Conservation (phyloP, 306 rosid species). For the Vicia sativa region DNA sequence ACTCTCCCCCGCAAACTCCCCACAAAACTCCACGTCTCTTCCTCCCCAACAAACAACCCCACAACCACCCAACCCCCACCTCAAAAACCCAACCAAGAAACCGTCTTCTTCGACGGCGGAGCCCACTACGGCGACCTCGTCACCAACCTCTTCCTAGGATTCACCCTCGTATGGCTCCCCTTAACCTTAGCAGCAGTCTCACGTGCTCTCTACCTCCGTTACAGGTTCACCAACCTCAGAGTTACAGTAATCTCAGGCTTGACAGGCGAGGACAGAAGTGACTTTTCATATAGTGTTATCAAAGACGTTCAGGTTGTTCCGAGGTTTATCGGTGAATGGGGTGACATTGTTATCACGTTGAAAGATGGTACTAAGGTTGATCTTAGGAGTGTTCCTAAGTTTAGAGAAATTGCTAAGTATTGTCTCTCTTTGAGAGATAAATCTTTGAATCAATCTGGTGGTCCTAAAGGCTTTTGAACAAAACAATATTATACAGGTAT, state of each 20-base stretch:
- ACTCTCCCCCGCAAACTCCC: constrained; percentile 40
- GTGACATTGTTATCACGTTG: constrained; percentile 78
- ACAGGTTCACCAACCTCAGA: constrained; percentile 90
- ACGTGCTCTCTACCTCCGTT: constrained; percentile 66
- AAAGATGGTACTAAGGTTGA: constrained; percentile 88
- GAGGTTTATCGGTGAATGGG: constrained; percentile 93
- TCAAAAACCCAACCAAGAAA: constrained; percentile 54
- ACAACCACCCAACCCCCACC: background rate
- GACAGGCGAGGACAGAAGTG: constrained; percentile 84
- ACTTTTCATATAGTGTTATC: constrained; percentile 71
- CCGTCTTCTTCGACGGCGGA: constrained; percentile 93
- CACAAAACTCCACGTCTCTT: constrained; percentile 68
- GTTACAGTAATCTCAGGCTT: constrained; percentile 85
- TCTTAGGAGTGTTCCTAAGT: constrained; percentile 83
- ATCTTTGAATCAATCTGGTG: constrained; percentile 42
- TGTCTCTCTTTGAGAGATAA: constrained; percentile 64
- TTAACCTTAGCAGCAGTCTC: constrained; percentile 85
- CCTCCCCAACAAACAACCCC: constrained; percentile 74
- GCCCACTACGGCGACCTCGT: constrained; percentile 85
- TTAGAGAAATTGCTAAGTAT: constrained; percentile 82
- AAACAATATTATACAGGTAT: background rate
- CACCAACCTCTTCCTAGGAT: constrained; percentile 72
- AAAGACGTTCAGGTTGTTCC: constrained; percentile 96
- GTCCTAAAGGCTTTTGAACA: constrained; percentile 62
- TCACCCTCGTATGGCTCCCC: constrained; percentile 89